A percentile compares a stretch with the other conserved stretches of the same genome.
Conservation (phyloP, 805 yeast genomes). For the Priceomyces castillae region DNA sequence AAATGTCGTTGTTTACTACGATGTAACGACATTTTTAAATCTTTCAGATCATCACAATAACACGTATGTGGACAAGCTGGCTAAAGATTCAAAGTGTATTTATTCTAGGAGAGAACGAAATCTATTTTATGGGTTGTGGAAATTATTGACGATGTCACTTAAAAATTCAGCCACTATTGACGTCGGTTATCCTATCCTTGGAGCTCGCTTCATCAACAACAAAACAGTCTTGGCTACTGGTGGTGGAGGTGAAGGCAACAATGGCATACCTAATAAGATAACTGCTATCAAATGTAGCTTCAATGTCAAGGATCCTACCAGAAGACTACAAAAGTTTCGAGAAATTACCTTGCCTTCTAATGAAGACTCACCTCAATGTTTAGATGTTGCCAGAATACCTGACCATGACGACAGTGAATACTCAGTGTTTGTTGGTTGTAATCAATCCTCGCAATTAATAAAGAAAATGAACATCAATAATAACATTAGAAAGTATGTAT, state of each 20-base stretch:
- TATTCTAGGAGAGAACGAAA: background rate
- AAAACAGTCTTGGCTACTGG: conserved; percentile 72
- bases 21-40: conserved; percentile 1
- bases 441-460: conserved; percentile 60
- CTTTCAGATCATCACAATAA: background rate
- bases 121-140: background rate
- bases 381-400: conserved; percentile 48
- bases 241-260: conserved; percentile 94
- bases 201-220: conserved; percentile 65
- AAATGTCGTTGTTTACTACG: background rate
- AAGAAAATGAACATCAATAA: conserved; percentile 57
- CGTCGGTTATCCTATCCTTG: conserved; percentile 76
- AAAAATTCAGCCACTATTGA: conserved; percentile 36
- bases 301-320: conserved; percentile 39
- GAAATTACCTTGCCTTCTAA: conserved; percentile 58
- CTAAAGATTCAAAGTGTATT: background rate
- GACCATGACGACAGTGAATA: conserved; percentile 31
- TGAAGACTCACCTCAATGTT: conserved; percentile 87
- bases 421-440: conserved; percentile 69
- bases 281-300: conserved; percentile 62
- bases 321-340: conserved; percentile 53
- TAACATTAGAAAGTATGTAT: conserved; percentile 67
- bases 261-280: conserved; percentile 83
- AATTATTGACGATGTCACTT: conserved; percentile 23
- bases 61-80: conserved; percentile 2